Conservation (phyloP, 306 rosid species). For the Urtica urens region DNA sequence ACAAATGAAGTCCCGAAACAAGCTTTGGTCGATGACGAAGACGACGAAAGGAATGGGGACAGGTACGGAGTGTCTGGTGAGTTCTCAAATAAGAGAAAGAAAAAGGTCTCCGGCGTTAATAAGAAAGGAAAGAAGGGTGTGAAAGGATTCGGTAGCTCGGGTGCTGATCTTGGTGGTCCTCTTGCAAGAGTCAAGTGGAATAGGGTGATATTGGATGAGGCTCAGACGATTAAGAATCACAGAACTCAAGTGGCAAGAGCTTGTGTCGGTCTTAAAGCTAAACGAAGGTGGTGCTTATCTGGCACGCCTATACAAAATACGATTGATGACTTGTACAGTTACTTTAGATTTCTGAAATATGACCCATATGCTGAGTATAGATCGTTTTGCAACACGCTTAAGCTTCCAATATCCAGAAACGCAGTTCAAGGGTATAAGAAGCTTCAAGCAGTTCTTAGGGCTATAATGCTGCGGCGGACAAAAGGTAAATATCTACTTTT, state of each 20-base stretch:
- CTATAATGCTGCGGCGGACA: conserved; percentile 97
- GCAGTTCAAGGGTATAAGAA: conserved; percentile 85
- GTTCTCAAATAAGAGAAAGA: conserved; percentile 57
- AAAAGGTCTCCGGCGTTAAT: conserved; percentile 31
- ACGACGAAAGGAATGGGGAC: conserved; percentile 50
- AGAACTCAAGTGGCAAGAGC: conserved; percentile 99
- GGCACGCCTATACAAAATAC: conserved; percentile 96
- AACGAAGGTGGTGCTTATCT: conserved; percentile 98
- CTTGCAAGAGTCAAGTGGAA: conserved; percentile 92
- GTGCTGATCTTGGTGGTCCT: conserved; percentile 55
- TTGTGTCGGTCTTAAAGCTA: conserved; percentile 91
- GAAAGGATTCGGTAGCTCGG: conserved; percentile 47
- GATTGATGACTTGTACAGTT: conserved; percentile 88
- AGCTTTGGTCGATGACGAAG: conserved; percentile 75
- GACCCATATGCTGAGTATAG: conserved; percentile 89
- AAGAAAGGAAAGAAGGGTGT: conserved; percentile 72
- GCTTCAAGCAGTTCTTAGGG: conserved; percentile 95
- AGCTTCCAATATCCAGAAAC: conserved; percentile 84
- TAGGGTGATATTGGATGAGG: conserved; percentile 95
- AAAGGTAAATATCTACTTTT: conserved; percentile 49
- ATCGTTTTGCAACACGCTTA: conserved; percentile 69
- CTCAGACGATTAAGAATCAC: conserved; percentile 96
- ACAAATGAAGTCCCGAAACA: conserved; percentile 92
- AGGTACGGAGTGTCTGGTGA: conserved; percentile 59
- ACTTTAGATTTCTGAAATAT: conserved; percentile 89